Percentiles rank a stretch among this genome's conserved stretches.
Conservation (phyloP, 768 basidiomycete species). For the Phanerochaete carnosa region DNA sequence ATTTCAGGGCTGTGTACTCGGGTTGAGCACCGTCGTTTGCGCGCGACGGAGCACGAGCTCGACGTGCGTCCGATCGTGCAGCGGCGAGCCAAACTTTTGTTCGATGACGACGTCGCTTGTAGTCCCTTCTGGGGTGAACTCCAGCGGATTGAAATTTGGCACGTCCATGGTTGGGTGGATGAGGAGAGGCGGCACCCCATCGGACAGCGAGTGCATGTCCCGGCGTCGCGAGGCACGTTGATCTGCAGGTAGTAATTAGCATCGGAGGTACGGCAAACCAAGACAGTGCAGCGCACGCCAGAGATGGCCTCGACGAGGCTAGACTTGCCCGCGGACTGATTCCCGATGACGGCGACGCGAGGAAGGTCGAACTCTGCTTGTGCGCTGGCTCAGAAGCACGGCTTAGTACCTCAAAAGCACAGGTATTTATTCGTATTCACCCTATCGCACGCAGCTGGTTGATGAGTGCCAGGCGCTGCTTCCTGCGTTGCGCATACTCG, state of each 20-base stretch:
- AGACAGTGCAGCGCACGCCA: constrained; percentile 26
- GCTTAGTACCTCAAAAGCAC: neutral
- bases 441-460: constrained; percentile 21
- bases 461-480: constrained; percentile 16
- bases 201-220: constrained; percentile 43
- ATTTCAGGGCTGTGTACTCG: constrained; percentile 21
- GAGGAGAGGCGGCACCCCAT: constrained; percentile 32
- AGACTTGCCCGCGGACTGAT: constrained; percentile 48
- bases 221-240: constrained; percentile 45
- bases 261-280: neutral
- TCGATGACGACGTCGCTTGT: constrained; percentile 20
- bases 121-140: constrained; percentile 15
- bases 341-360: constrained; percentile 48
- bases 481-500: constrained; percentile 11
- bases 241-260: constrained; percentile 29
- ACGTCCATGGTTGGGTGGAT: constrained; percentile 25
- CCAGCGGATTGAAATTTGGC: constrained; percentile 41
- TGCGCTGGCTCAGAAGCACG: constrained; percentile 23
- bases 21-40: constrained; percentile 54
- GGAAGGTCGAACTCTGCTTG: constrained; percentile 47
- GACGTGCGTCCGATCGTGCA: constrained; percentile 40
- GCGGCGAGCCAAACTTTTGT: constrained; percentile 37
- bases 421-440: constrained; percentile 15
- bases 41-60: constrained; percentile 57
- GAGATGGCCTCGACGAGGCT: constrained; percentile 49